phyloP scores from a whole-genome alignment of 176 grass and related monocot species.

The Sorghum bicolor region DNA sequence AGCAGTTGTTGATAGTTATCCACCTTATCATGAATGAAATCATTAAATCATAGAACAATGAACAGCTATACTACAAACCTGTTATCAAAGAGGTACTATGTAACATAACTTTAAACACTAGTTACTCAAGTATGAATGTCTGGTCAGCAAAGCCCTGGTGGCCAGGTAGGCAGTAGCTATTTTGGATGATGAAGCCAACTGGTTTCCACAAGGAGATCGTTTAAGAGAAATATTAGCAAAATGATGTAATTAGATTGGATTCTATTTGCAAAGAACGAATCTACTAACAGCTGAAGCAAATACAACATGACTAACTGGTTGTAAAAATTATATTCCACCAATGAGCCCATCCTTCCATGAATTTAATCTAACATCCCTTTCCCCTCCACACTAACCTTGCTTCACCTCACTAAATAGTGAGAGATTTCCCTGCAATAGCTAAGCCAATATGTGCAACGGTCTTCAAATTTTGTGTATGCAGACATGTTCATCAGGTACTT shows the following conservation, averaged over 20 bases:
- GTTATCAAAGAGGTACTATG: background rate
- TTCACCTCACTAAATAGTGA: slow-evolving; percentile 6
- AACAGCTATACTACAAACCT: background rate
- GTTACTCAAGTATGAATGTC: background rate
- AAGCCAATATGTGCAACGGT: background rate
- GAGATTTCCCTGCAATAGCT: slow-evolving; percentile 23
- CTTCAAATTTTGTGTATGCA: background rate
- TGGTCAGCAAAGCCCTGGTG: background rate
- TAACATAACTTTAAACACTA: background rate
- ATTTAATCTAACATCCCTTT: background rate
- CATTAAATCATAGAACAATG: slow-evolving; percentile 10
- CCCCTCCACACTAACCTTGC: background rate
- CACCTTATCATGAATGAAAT: slow-evolving; percentile 11
- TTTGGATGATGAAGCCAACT: background rate
- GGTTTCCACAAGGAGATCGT: background rate
- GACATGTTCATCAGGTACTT: background rate
- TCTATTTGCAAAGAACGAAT: background rate
- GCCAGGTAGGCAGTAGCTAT: background rate
- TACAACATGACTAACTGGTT: background rate
- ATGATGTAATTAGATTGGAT: background rate
- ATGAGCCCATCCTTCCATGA: background rate
- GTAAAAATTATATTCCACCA: background rate
- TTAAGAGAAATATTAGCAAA: background rate
- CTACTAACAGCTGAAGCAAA: background rate
- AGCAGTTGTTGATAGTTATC: slow-evolving; percentile 15